Evolutionary conservation across 2,329 filamentous ascomycete species (phyloP).

Genomic region (Emmonsiellopsis sp.): DNA sequence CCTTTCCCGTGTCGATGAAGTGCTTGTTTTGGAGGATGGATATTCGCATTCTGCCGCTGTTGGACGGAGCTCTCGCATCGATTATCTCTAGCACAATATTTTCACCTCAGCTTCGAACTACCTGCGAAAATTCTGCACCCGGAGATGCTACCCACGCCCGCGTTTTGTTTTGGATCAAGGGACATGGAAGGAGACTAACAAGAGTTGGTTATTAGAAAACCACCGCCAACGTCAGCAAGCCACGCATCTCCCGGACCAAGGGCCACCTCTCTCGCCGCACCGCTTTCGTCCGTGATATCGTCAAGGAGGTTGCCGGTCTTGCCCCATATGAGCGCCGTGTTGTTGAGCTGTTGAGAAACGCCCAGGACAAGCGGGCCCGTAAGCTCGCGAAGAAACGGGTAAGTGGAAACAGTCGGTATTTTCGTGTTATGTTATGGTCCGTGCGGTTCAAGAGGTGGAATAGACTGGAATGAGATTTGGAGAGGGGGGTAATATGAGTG

Average conservation of each 20-base stretch:
- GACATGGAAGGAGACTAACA: not conserved
- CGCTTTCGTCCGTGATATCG: constrained; percentile 91
- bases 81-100: not conserved
- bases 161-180: not conserved
- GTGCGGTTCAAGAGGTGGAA: not conserved
- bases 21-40: not conserved
- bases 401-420: constrained; percentile 34
- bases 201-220: constrained; percentile 55
- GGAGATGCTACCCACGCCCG: too few relatives aligned
- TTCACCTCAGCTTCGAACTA: not conserved
- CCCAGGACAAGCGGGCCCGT: constrained; percentile 97
- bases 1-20: not conserved
- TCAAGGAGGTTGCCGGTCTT: constrained; percentile 95
- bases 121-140: not conserved
- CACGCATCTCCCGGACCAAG: constrained; percentile 77
- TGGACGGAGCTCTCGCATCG: not conserved
- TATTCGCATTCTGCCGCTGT: not conserved
- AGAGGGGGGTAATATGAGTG: too few relatives aligned
- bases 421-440: constrained; percentile 1
- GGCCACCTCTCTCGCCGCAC: constrained; percentile 95
- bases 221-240: constrained; percentile 66
- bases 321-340: constrained; percentile 97
- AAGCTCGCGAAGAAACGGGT: constrained; percentile 99
- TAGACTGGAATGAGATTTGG: not conserved
- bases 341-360: constrained; percentile 98